Evolutionary conservation across 768 basidiomycete genomes (phyloP).

Genomic region (Heimioporus sp.): DNA sequence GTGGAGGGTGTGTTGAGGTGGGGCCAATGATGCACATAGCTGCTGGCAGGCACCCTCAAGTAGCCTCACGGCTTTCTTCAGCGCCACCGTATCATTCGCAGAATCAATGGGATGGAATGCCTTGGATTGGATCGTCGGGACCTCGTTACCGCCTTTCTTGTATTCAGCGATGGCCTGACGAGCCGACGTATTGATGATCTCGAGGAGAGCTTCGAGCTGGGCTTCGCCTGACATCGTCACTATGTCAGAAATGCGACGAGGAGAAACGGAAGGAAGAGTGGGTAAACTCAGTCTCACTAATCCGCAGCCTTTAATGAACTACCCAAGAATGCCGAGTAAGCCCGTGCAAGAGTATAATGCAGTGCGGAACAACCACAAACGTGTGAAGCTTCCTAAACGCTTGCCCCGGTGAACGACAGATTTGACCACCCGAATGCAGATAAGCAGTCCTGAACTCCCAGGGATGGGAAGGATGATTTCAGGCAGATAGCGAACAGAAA

Average conservation of each 20-base stretch:
- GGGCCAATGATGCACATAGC: constrained; percentile 25
- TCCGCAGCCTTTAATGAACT: constrained; percentile 2
- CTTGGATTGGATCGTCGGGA: constrained; percentile 26
- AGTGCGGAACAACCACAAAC: neutral
- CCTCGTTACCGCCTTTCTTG: constrained; percentile 19
- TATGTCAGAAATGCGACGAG: too few species aligned
- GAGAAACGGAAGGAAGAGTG: neutral
- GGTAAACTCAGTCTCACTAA: neutral
- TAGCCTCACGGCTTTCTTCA: constrained; percentile 26
- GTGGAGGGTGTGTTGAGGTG: constrained; percentile 27
- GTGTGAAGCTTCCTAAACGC: neutral
- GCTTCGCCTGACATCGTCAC: constrained; percentile 20
- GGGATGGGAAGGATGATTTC: constrained; percentile 1
- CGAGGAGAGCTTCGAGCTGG: constrained; percentile 31
- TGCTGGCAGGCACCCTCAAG: constrained; percentile 29
- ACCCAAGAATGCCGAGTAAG: neutral
- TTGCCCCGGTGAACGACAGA: neutral
- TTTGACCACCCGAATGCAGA: too few species aligned
- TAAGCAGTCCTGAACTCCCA: constrained; percentile 3
- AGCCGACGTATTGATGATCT: constrained; percentile 29
- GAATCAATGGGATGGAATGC: constrained; percentile 22
- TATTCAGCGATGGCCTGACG: constrained; percentile 25
- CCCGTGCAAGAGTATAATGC: neutral
- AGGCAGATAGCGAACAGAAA: neutral
- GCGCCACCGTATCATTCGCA: constrained; percentile 13